These are phyloP conservation scores for Wickerhamiella vanderwaltii DNA, from an alignment of 805 yeast genomes.

Conservation along the genomic window DNA sequence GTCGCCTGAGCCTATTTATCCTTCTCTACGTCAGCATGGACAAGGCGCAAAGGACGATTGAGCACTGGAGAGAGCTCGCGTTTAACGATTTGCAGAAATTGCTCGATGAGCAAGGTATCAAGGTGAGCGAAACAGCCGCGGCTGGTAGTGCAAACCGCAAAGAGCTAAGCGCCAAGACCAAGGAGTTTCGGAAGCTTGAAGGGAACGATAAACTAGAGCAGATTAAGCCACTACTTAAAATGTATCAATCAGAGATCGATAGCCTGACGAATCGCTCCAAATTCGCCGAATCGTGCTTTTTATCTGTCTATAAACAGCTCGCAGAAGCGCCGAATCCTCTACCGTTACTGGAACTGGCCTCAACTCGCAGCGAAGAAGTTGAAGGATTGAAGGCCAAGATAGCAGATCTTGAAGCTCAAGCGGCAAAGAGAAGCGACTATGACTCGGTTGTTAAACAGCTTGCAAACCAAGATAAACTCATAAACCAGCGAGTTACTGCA, in stretches of 20 bases:
- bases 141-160: conserved; percentile 59
- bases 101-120: conserved; percentile 63
- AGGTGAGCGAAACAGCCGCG: conserved; percentile 58
- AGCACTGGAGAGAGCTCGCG: conserved; percentile 65
- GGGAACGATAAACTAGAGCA: conserved; percentile 56
- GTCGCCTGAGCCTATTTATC: too few species aligned
- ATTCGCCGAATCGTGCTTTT: conserved; percentile 56
- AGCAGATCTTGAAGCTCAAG: conserved; percentile 35
- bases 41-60: conserved; percentile 43
- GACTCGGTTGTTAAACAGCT: conserved; percentile 58
- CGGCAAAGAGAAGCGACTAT: conserved; percentile 62
- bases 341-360: conserved; percentile 55
- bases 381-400: conserved; percentile 34
- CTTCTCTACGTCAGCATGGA: conserved; percentile 9
- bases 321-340: conserved; percentile 92
- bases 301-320: conserved; percentile 59
- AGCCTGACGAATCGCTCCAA: conserved; percentile 65
- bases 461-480: conserved; percentile 41
- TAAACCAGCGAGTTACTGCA: conserved; percentile 44
- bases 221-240: conserved; percentile 52
- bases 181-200: conserved; percentile 61
- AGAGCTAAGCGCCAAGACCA: conserved; percentile 71
- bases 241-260: conserved; percentile 84
- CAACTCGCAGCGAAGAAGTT: conserved; percentile 33
- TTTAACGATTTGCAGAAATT: conserved; percentile 56